Percentiles rank a stretch among this genome's conserved stretches.
These are phyloP conservation scores for Cladorrhinum samala DNA, from an alignment of 495 filamentous ascomycete species.

Conservation along the genomic window DNA sequence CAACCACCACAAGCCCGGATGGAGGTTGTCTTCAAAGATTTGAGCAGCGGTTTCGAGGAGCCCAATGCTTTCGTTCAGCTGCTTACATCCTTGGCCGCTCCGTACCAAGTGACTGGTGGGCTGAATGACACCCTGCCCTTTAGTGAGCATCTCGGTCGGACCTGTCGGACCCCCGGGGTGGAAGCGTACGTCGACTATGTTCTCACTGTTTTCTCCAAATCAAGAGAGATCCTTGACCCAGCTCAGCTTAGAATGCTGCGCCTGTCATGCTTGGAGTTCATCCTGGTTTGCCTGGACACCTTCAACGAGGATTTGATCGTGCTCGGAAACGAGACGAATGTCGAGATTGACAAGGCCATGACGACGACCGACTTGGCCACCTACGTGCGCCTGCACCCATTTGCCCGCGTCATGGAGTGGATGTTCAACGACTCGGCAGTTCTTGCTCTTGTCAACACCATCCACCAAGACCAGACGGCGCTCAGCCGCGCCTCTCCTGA, in stretches of 20 bases:
- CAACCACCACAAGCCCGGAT: slow-evolving; percentile 39
- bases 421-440: slow-evolving; percentile 90
- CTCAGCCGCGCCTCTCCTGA: slow-evolving; percentile 60
- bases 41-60: slow-evolving; percentile 70
- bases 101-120: slow-evolving; percentile 48
- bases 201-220: slow-evolving; percentile 61
- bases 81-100: slow-evolving; percentile 59
- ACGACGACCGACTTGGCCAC: slow-evolving; percentile 60
- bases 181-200: slow-evolving; percentile 90
- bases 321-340: slow-evolving; percentile 66
- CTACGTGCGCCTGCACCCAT: slow-evolving; percentile 85
- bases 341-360: slow-evolving; percentile 66
- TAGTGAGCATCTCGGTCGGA: slow-evolving; percentile 76
- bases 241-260: slow-evolving; percentile 63
- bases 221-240: slow-evolving; percentile 53
- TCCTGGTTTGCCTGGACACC: slow-evolving; percentile 61
- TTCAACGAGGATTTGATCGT: slow-evolving; percentile 92
- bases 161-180: slow-evolving; percentile 76
- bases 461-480: slow-evolving; percentile 63
- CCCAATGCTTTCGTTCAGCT: slow-evolving; percentile 74
- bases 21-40: slow-evolving; percentile 50
- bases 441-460: slow-evolving; percentile 64
- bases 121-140: slow-evolving; percentile 77
- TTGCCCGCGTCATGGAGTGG: slow-evolving; percentile 92
- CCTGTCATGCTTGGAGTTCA: slow-evolving; percentile 73